Conservation (phyloP, 1,284 basidiomycete species). For the Fistulinella staudtii region DNA sequence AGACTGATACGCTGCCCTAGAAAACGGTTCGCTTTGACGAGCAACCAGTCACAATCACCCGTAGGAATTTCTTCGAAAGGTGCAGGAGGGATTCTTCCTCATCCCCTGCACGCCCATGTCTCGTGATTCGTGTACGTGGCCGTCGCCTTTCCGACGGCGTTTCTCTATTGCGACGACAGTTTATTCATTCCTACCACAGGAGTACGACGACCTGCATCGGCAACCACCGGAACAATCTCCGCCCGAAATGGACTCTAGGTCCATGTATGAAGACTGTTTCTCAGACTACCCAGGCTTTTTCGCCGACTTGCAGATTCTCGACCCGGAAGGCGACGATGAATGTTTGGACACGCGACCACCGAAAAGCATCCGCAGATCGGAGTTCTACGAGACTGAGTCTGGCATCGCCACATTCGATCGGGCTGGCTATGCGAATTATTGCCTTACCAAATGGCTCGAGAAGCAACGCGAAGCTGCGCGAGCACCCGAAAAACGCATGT, state of each 20-base stretch:
- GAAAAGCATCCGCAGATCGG: constrained; percentile 14
- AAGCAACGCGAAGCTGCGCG: constrained; percentile 24
- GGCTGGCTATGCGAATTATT: constrained; percentile 26
- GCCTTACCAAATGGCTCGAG: constrained; percentile 28
- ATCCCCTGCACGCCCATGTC: constrained; percentile 27
- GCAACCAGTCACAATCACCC: constrained; percentile 23
- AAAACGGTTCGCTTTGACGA: constrained; percentile 30
- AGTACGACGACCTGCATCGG: constrained; percentile 1
- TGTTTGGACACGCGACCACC: constrained; percentile 6
- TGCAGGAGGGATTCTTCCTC: constrained; percentile 8
- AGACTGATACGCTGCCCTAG: constrained; percentile 7
- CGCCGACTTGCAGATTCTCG: constrained; percentile 20
- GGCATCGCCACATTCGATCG: constrained; percentile 28
- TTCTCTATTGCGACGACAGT: not conserved
- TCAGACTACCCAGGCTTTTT: constrained; percentile 19
- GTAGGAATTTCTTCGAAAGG: constrained; percentile 20
- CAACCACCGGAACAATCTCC: not conserved
- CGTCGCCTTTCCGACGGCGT: not conserved
- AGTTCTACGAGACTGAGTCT: constrained; percentile 31
- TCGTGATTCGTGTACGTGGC: constrained; percentile 23
- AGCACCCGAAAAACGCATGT: constrained; percentile 18
- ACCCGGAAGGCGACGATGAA: constrained; percentile 1
- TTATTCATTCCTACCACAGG: constrained; percentile 12
- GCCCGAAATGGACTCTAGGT: constrained; percentile 16
- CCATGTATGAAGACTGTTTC: constrained; percentile 31